Base-by-base conservation (phyloP, 176 grass and related monocot genomes). In the Carex kokanica region DNA sequence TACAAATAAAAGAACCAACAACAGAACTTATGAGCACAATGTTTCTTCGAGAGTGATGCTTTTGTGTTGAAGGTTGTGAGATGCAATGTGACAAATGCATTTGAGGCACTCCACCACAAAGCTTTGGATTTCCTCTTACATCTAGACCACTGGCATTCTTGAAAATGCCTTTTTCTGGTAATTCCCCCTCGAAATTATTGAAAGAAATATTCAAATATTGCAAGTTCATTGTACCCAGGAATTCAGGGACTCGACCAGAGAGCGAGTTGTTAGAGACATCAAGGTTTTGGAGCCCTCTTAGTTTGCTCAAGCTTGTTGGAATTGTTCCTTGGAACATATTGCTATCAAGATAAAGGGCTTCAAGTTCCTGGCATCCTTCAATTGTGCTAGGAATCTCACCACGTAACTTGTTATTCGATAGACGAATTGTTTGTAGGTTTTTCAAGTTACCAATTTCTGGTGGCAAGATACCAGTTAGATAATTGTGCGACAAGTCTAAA, bases 71-170 rank as follows among this genome's bases (percentile, higher is more conserved):
- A 20, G 34, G 16, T 21, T 71, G 14, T 71, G 67, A 71, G 10
- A 8, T n/a, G 36, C 67, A 71, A 3, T 0, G 67, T 45, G 36
- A 2, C 67, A 71, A 45, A 71, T 71, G 58, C 8, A 54, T 18
- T 51, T 66, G 1, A 9, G 86, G 69, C 54, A 78, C 14, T 87
- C 86, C 80, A 68, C 86, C 86, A 83, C 86, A 87, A 49, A 87
- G 69, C 14, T 67, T 67, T 12, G 68, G 51, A 16, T 87, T 87
- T 57, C 68, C 69, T 83, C 60, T 68, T 10, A 87, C 51, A 66
- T 66, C 74, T 6, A 56, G 5, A 25, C 64, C 82, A 23, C 47
- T 84, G 1, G n/a, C 15, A 47, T 84, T 84, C 6, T 41, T 74
- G 57, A 84, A 84, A 24, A 84, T 58, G 1, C 82, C 82, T 84